A percentile compares a stretch with the other conserved stretches of the same genome.
Evolutionary conservation across 495 filamentous ascomycete species (phyloP).

Genomic region (Diplogelasinospora grovesii): DNA sequence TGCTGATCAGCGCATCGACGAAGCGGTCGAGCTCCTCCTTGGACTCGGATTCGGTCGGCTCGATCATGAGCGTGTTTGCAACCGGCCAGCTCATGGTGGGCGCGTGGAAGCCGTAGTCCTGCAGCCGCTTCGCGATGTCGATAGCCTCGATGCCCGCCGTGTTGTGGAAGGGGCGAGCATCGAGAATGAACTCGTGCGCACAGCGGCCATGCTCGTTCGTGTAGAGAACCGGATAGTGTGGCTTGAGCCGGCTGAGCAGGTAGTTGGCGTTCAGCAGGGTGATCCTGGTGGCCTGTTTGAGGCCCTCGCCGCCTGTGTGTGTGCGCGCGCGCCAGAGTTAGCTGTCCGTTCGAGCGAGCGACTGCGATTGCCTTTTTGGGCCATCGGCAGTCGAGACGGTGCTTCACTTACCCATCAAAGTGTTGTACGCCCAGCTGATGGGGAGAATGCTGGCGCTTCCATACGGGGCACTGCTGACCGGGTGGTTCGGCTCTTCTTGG

Average conservation of each 20-base stretch:
- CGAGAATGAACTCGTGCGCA: conserved; percentile 98
- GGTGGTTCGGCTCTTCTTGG: conserved; percentile 38
- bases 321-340: too few species aligned
- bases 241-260: conserved; percentile 83
- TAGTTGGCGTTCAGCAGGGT: conserved; percentile 97
- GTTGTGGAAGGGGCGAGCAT: conserved; percentile 80
- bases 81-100: conserved; percentile 99
- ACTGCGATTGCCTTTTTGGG: too few species aligned
- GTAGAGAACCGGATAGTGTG: conserved; percentile 87
- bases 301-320: conserved; percentile 60
- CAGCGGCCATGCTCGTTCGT: conserved; percentile 83
- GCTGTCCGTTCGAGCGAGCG: too few species aligned
- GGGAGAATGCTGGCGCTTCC: conserved; percentile 91
- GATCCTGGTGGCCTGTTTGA: conserved; percentile 93
- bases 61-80: conserved; percentile 95
- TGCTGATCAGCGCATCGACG: conserved; percentile 84
- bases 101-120: conserved; percentile 98
- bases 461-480: conserved; percentile 82
- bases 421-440: conserved; percentile 96
- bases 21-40: conserved; percentile 94
- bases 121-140: conserved; percentile 94
- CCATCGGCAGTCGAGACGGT: neutral
- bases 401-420: conserved; percentile 78
- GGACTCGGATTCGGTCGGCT: conserved; percentile 93
- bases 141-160: conserved; percentile 85